Conservation (phyloP, 805 yeast genomes). For the Diddensiella transvaalensis region DNA sequence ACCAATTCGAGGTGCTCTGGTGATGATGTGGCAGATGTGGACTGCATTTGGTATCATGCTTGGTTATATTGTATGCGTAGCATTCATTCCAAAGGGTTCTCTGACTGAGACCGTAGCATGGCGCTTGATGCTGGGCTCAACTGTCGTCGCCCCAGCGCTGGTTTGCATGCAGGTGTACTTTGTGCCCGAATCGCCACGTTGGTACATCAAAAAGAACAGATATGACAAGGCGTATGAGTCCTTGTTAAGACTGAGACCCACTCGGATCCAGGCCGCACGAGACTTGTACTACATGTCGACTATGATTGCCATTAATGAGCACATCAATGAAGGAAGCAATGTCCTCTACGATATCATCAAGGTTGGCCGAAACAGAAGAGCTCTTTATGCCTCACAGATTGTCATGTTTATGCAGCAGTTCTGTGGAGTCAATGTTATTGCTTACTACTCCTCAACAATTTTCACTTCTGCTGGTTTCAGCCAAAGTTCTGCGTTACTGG, state of each 20-base stretch:
- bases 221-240: constrained; percentile 50
- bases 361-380: constrained; percentile 78
- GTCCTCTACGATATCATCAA: constrained; percentile 46
- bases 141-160: constrained; percentile 55
- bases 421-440: constrained; percentile 86
- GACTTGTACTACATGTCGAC: constrained; percentile 59
- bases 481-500: constrained; percentile 60
- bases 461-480: constrained; percentile 65
- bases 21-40: constrained; percentile 71
- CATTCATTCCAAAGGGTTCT: constrained; percentile 46
- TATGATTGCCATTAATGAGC: constrained; percentile 42
- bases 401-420: constrained; percentile 90
- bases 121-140: constrained; percentile 66
- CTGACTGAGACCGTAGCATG: constrained; percentile 43
- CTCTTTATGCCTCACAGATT: constrained; percentile 73
- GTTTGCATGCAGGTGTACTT: constrained; percentile 50
- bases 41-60: constrained; percentile 72
- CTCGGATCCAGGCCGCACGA: constrained; percentile 56
- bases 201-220: constrained; percentile 55
- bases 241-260: constrained; percentile 44
- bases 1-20: constrained; percentile 57
- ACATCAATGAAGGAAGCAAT: constrained; percentile 35
- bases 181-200: constrained; percentile 69
- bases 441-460: constrained; percentile 77
- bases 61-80: constrained; percentile 58